Evolutionary conservation across 176 grass and related monocot species (phyloP), one percentile per base, ranked within the genome.

Genomic region (Microstegium vimineum): DNA sequence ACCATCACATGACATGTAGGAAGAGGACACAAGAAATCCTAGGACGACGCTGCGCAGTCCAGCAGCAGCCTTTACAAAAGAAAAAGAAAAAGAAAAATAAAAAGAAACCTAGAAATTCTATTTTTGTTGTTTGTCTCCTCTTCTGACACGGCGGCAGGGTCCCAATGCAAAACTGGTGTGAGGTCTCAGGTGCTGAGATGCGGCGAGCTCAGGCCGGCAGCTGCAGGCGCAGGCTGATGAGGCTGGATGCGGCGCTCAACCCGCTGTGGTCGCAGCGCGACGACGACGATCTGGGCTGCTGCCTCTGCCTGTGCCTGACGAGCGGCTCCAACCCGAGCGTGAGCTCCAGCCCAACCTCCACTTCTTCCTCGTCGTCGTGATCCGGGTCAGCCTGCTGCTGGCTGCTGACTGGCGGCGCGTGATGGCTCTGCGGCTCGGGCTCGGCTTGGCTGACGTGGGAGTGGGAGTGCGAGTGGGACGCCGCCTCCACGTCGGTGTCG

Each of bases 401-500:
- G 43, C 23, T 47, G 27, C 71, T 32, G 43, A 18, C 9, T 2
- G 16, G 17, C 18, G 13, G 32, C 40, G 6, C 18, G n/a, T n/a
- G n/a, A 6, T 70, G 67, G 77, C 80, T 86, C 36, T 35, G 87
- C 35, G 6, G 52, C 74, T 77, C 52, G 30, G 63, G 31, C 80
- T 84, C 87, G 22, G 81, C 91, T 32, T 90, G 91, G 87, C 91
- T 93, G 6, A 93, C 91, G 77, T 93, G 84, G 40, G 91, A 93
- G 18, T 70, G 57, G 38, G 91, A 90, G 13, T 71, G 52, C 2
- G 52, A 57, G 7, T 51, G 47, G 17, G 47, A 51, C 47, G 54
- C 81, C 11, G 47, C 81, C 60, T 89, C 74, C 42, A 76, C 71
- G 25, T 79, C 90, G 9, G 86, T 92, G 84, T 82, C n/a, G n/a